Base-by-base conservation (phyloP, 2,329 filamentous ascomycete species). In the Colletotrichum godetiae region DNA sequence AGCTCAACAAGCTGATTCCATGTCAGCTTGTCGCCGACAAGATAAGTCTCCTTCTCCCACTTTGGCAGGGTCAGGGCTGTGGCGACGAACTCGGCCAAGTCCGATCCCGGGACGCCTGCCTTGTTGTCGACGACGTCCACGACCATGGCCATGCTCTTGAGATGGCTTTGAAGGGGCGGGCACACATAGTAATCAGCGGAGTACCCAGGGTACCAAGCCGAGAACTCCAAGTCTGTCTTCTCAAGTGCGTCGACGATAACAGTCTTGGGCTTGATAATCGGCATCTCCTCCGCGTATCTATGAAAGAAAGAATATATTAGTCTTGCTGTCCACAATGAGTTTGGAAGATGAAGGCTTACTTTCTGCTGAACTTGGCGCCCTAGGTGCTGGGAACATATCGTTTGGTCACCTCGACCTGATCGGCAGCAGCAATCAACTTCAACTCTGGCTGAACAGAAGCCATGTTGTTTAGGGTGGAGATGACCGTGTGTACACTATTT, bases 381-480 rank as follows among this genome's bases (percentile, higher is more conserved):
- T 80, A 88, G 65, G 82, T 78, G 73, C 82, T 87, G 0, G 85
- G 80, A 31, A 88, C 81, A 61, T 85, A 84, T 24, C 85, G 76
- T 64, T 79, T 80, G 0, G 85, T 86, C 0, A 73, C 60, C 4
- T 49, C 69, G 0, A 85, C 83, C 13, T 74, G 73, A 15, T 82
- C 83, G 0, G 86, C 84, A 3, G 86, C 86, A 12, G 79, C 76
- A 59, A 88, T 84, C 10, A 88, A 79, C 33, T 84, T 83, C 29
- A 84, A 24, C 74, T 88, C 81, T 1, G 80, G 78, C 19, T 68
- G 5, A 19, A 78, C 77, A 60, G 76, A 76, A 7, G 77, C 75
- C 62, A 77, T 72, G 56, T 84, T 77, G 10, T 76, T 76, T 24
- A 88, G 78, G 2, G 83, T 77, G 0, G 84, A 87, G 42, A 88